Percentiles rank a stretch among this genome's conserved stretches.
phyloP scores from a whole-genome alignment of 2,329 filamentous ascomycete genomes.

The Verticillium nonalfalfae region DNA sequence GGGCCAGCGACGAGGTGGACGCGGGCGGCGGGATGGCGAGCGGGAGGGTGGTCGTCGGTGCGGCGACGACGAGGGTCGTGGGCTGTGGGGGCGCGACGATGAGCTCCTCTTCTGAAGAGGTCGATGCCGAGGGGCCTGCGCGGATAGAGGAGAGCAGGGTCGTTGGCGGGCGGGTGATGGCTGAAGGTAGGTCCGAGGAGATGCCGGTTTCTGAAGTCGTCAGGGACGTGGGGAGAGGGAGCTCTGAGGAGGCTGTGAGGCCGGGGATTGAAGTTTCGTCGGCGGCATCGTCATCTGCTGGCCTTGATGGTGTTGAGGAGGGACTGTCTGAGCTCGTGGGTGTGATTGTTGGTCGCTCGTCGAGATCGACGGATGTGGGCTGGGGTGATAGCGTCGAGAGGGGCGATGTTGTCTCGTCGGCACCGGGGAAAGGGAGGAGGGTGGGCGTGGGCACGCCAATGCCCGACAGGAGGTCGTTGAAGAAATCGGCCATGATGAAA shows the following conservation, averaged over 20 bases:
- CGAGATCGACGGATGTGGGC: neutral
- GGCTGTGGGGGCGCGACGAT: neutral
- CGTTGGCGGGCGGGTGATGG: neutral
- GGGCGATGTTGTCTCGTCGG: neutral
- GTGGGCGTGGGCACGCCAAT: neutral
- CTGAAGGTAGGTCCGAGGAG: neutral
- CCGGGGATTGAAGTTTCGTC: neutral
- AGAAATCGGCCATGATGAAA: constrained; percentile 7
- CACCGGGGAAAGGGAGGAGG: constrained; percentile 1
- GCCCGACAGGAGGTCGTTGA: neutral
- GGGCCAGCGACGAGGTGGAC: neutral
- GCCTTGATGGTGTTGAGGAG: neutral
- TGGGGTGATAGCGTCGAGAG: neutral
- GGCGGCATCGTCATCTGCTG: neutral
- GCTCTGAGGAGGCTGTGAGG: neutral
- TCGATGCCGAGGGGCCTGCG: neutral
- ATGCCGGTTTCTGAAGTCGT: neutral
- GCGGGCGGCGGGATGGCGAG: neutral
- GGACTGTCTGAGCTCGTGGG: neutral
- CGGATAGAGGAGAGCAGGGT: neutral
- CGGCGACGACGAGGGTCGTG: neutral
- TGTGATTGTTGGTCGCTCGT: neutral
- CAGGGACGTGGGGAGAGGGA: neutral
- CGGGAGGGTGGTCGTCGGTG: neutral
- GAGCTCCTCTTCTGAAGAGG: neutral